phyloP scores from a whole-genome alignment of 805 yeast genomes.

The Cyberlindnera maritima region DNA sequence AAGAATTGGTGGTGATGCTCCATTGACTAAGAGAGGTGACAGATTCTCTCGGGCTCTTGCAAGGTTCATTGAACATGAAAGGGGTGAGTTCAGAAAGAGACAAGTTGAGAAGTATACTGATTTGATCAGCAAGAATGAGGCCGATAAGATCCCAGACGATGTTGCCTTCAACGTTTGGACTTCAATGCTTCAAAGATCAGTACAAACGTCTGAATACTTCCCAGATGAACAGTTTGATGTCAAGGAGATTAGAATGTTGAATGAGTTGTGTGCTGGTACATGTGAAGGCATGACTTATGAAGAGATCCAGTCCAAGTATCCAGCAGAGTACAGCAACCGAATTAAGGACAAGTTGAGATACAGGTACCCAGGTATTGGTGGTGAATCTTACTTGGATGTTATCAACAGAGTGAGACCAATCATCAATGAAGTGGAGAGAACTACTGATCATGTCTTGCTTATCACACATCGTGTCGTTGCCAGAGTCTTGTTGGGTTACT shows the following conservation, averaged over 20 bases:
- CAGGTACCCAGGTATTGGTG: conserved; percentile 96
- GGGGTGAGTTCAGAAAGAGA: conserved; percentile 60
- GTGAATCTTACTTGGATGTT: conserved; percentile 93
- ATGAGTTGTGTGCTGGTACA: conserved; percentile 90
- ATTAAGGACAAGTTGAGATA: conserved; percentile 75
- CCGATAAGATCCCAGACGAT: conserved; percentile 48
- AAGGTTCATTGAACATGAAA: conserved; percentile 68
- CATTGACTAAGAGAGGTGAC: conserved; percentile 72
- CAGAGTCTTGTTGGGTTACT: conserved; percentile 83
- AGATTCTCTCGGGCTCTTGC: conserved; percentile 72
- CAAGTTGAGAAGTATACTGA: conserved; percentile 54
- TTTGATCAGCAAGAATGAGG: conserved; percentile 33
- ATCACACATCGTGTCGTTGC: conserved; percentile 91
- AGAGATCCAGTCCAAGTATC: conserved; percentile 69
- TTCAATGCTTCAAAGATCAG: conserved; percentile 75
- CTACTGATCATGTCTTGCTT: conserved; percentile 79
- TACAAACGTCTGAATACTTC: conserved; percentile 75
- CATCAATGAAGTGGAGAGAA: conserved; percentile 89
- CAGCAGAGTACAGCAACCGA: conserved; percentile 78
- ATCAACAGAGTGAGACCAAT: conserved; percentile 85
- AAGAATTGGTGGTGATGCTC: conserved; percentile 88
- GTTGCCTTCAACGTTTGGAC: conserved; percentile 90
- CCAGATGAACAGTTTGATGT: conserved; percentile 71
- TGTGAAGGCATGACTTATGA: conserved; percentile 92
- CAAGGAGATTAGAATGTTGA: conserved; percentile 89